phyloP scores from a whole-genome alignment of 306 rosid species.

The Rubus idaeus region DNA sequence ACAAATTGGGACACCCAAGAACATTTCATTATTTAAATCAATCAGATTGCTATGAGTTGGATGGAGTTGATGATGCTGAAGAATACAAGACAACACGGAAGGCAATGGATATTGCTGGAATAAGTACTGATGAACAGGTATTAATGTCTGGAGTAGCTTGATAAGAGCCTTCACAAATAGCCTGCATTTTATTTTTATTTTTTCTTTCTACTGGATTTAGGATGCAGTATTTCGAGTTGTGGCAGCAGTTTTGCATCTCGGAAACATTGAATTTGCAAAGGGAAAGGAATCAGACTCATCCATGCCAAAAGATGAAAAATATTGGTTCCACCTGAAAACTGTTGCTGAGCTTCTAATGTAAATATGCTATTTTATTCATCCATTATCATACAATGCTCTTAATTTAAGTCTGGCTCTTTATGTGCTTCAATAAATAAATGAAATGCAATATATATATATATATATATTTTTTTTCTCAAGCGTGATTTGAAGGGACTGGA shows the following conservation, averaged over 20 bases:
- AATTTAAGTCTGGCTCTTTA: conserved; percentile 24
- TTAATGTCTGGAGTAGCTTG: conserved; percentile 23
- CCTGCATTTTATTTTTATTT: conserved; percentile 16
- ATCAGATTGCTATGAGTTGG: conserved; percentile 80
- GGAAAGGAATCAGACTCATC: conserved; percentile 93
- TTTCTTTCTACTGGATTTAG: conserved; percentile 38
- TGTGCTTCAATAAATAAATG: conserved; percentile 21
- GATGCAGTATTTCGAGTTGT: conserved; percentile 97
- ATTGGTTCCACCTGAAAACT: conserved; percentile 75
- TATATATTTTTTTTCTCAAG: conserved; percentile 51
- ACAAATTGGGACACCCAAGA: conserved; percentile 84
- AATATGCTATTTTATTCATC: conserved; percentile 30
- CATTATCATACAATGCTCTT: conserved; percentile 18
- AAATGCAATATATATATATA: conserved; percentile 24
- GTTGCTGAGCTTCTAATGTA: conserved; percentile 95
- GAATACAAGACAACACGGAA: conserved; percentile 78
- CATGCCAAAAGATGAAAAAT: conserved; percentile 84
- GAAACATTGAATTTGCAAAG: conserved; percentile 91
- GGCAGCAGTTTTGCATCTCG: conserved; percentile 97
- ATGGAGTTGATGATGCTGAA: conserved; percentile 76
- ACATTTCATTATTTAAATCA: conserved; percentile 91
- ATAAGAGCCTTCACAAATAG: conserved; percentile 23
- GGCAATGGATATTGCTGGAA: conserved; percentile 98
- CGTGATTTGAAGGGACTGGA: conserved; percentile 93
- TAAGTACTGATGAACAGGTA: conserved; percentile 89